Evolutionary conservation across 495 filamentous ascomycete genomes (phyloP).

Genomic region (Annulohypoxylon nitens): DNA sequence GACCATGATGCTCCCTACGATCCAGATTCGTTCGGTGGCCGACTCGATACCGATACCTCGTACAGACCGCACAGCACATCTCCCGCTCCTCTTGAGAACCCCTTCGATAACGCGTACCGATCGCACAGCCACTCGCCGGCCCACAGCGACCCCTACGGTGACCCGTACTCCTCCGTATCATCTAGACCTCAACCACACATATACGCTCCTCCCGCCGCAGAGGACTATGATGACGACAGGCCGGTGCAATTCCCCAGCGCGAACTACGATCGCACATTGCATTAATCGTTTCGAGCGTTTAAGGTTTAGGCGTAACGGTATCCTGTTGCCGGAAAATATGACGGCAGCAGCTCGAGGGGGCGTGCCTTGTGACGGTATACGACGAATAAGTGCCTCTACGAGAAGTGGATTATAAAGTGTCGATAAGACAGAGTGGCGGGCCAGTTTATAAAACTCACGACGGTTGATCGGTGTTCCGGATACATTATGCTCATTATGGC

Average conservation of each 20-base stretch:
- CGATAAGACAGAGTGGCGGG: slow-evolving; percentile 33
- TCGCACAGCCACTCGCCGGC: slow-evolving; percentile 45
- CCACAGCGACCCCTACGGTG: slow-evolving; percentile 52
- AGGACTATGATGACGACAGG: slow-evolving; percentile 56
- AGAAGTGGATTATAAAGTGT: slow-evolving; percentile 4
- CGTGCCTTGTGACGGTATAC: neutral
- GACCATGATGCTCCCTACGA: slow-evolving; percentile 48
- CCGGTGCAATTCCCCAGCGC: slow-evolving; percentile 58
- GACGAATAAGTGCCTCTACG: slow-evolving; percentile 7
- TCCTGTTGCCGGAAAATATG: slow-evolving; percentile 24
- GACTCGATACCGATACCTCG: slow-evolving; percentile 50
- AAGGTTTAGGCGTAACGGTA: slow-evolving; percentile 16
- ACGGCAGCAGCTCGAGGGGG: slow-evolving; percentile 9
- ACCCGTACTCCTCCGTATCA: slow-evolving; percentile 45
- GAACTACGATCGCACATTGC: slow-evolving; percentile 60
- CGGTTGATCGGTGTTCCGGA: slow-evolving; percentile 51
- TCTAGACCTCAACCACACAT: slow-evolving; percentile 41
- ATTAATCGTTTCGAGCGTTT: slow-evolving; percentile 26
- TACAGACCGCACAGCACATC: slow-evolving; percentile 51
- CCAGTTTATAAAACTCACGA: slow-evolving; percentile 42
- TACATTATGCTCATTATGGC: slow-evolving; percentile 42
- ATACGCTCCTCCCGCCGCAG: slow-evolving; percentile 56
- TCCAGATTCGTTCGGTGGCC: slow-evolving; percentile 53
- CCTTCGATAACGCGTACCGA: slow-evolving; percentile 58
- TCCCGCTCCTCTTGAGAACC: slow-evolving; percentile 55